Base-by-base conservation (phyloP, 2,329 filamentous ascomycete species). In the Ceratocystis eucalypticola region DNA sequence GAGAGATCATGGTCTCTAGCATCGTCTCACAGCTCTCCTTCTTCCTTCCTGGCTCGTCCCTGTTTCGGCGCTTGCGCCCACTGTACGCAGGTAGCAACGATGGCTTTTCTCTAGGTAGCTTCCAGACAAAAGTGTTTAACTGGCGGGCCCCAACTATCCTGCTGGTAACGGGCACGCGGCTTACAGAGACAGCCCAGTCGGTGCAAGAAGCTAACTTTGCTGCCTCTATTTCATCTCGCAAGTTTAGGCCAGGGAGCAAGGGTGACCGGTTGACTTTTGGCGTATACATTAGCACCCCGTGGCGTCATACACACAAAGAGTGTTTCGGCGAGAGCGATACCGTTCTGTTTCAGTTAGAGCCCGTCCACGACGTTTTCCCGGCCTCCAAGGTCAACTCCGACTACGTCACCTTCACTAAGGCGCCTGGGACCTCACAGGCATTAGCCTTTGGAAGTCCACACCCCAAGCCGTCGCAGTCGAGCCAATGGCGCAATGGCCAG, bases 61-160 rank as follows among this genome's bases (percentile, higher is more conserved):
- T 91, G 4, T 91, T 90, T 72, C 78, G 84, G 10, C 79, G 83
- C 2, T 77, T 91, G 1, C 82, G 86, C 1, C 79, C 84, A 1
- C 77, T 91, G 0, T 91, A 91, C 72, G 86, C 85, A 1, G 88
- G 88, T 4, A 84, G 82, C 61, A 82, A 84, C 30, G 84, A 86
- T 12, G 88, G 88, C 4, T 91, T 90, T 74, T 89, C 86, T 22
- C 87, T 91, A 83, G 87, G 88, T 25, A 87, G 85, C 66, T 90
- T 91, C 69, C 86, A 90, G 72, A 82, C 85, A 22, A 86, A 85
- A 70, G 85, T 89, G 2, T 88, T 91, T 75, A 88, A 91, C 73
- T 91, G 88, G 88, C 80, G 83, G 53, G 87, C 87, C 0, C 88
- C 88, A 0, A 89, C 88, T 0, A 82, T 91, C 20, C 77, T 91